Evolutionary conservation across 1,139 yeast genomes (phyloP).

Genomic region (Suhomyces yuchorum): DNA sequence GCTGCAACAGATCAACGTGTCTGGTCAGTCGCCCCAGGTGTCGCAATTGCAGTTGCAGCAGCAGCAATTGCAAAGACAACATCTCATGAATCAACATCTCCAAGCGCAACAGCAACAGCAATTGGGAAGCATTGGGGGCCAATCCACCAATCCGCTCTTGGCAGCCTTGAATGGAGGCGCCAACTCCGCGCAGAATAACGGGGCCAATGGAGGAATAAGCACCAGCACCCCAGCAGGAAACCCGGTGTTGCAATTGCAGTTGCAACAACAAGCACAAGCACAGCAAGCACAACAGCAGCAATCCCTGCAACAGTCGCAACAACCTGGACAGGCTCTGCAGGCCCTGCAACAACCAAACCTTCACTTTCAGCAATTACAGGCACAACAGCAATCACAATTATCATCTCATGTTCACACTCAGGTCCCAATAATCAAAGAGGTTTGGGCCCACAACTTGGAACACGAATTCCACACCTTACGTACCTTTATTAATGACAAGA

Average conservation of each 20-base stretch:
- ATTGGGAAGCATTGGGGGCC: conserved; percentile 26
- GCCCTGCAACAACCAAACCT: conserved; percentile 21
- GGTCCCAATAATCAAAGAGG: conserved; percentile 59
- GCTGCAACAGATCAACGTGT: conserved; percentile 26
- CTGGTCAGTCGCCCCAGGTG: conserved; percentile 42
- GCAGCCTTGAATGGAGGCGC: conserved; percentile 40
- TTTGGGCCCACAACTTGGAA: conserved; percentile 85
- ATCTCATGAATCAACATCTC: conserved; percentile 37
- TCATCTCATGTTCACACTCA: conserved; percentile 19
- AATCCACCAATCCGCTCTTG: conserved; percentile 38
- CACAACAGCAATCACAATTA: conserved; percentile 25
- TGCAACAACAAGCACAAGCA: conserved; percentile 25
- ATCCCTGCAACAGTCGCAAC: conserved; percentile 21
- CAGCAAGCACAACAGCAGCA: conserved; percentile 24
- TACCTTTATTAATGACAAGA: conserved; percentile 62
- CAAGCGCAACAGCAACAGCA: conserved; percentile 25
- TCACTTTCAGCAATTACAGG: conserved; percentile 17
- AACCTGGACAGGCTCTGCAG: conserved; percentile 11
- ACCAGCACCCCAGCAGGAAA: conserved; percentile 25
- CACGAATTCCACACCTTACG: conserved; percentile 78
- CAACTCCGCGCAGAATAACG: conserved; percentile 7
- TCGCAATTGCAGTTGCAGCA: conserved; percentile 41
- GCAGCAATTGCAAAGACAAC: conserved; percentile 47
- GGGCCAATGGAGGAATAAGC: conserved; percentile 5
- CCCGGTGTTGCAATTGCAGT: conserved; percentile 37